A percentile compares a stretch with the other conserved stretches of the same genome.
Conservation (phyloP, 345 rosid species). For the Eucalyptus marginata region DNA sequence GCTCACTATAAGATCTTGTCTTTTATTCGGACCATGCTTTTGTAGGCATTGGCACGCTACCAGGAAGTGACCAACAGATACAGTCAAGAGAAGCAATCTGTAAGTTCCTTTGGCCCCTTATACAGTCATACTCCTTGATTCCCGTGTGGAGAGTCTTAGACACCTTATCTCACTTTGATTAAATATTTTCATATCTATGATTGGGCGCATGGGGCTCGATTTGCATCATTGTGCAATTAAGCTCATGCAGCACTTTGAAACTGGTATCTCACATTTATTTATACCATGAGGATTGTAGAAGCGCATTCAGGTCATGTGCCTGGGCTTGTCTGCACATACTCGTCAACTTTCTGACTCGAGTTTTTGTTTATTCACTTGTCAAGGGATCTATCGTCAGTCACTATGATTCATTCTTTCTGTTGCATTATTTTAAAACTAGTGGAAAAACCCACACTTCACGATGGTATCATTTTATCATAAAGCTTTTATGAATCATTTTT, state of each 20-base stretch:
- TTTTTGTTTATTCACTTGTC: background rate
- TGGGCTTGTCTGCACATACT: background rate
- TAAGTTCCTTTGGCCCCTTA: slow-evolving; percentile 14
- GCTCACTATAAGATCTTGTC: background rate
- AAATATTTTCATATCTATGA: background rate
- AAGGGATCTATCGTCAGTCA: background rate
- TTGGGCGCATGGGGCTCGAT: background rate
- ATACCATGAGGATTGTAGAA: background rate
- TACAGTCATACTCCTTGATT: background rate
- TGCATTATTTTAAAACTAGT: background rate
- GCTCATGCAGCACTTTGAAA: background rate
- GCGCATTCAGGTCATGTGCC: background rate
- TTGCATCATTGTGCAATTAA: background rate
- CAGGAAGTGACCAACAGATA: slow-evolving; percentile 95
- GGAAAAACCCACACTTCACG: background rate
- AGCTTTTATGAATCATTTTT: background rate
- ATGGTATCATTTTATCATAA: background rate
- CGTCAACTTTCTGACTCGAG: background rate
- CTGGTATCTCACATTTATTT: background rate
- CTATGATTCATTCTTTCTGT: background rate
- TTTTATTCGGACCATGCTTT: background rate
- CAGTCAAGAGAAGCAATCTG: slow-evolving; percentile 84
- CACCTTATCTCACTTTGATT: background rate
- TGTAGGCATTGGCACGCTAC: slow-evolving; percentile 90
- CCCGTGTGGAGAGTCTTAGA: background rate